phyloP scores from a whole-genome alignment of 331 rosid species.

The Acacia pycnantha region DNA sequence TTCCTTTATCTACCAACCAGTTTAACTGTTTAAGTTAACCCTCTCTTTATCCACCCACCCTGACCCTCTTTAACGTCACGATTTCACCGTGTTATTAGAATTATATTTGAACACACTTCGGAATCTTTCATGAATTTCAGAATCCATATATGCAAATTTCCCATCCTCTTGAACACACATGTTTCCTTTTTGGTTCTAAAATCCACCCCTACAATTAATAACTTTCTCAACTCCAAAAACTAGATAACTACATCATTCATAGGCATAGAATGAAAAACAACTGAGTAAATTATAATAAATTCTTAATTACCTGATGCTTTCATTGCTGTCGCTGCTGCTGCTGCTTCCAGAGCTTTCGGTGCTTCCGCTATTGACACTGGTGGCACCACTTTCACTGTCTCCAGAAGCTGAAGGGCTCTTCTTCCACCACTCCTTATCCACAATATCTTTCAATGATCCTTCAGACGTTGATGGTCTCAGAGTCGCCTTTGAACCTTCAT shows the following conservation, averaged over 20 bases:
- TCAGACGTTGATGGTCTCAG: conserved; percentile 44
- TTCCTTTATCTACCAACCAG: not conserved
- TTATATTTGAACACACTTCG: not conserved
- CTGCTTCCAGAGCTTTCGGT: conserved; percentile 53
- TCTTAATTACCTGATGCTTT: conserved; percentile 43
- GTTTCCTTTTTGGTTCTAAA: not conserved
- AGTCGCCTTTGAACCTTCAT: conserved; percentile 42
- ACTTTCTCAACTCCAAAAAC: not conserved
- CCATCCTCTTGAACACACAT: not conserved
- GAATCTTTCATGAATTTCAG: not conserved
- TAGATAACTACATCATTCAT: not conserved
- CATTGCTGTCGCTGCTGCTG: conserved; percentile 43
- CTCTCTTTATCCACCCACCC: not conserved
- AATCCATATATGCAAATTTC: not conserved
- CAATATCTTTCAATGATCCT: conserved; percentile 25
- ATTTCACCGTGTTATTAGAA: not conserved
- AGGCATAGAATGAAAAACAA: not conserved
- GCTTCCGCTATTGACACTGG: conserved; percentile 57
- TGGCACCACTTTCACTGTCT: conserved; percentile 47
- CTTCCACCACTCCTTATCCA: conserved; percentile 84
- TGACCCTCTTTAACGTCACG: not conserved
- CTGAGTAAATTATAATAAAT: not conserved
- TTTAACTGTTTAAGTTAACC: not conserved
- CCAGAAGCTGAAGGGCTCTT: conserved; percentile 43
- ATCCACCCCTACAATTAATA: not conserved